These are phyloP conservation scores for Dichomitus squalens DNA, from an alignment of 1,284 basidiomycete species.

Conservation along the genomic window DNA sequence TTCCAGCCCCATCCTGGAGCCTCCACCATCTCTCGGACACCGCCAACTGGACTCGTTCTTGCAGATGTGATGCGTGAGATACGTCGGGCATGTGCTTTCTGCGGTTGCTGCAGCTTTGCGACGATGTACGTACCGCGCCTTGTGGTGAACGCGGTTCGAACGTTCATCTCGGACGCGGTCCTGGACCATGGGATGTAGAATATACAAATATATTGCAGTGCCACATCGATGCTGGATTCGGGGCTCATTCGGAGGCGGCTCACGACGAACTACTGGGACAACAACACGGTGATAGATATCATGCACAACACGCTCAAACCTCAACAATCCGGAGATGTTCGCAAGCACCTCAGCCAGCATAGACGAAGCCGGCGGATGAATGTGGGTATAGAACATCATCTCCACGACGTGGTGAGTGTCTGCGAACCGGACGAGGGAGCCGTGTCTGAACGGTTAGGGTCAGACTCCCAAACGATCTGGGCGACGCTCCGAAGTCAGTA, in stretches of 20 bases:
- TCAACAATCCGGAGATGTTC: no score
- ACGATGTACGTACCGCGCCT: neutral
- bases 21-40: neutral
- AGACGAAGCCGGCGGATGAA: no score
- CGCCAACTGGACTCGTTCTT: conserved; percentile 16
- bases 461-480: conserved; percentile 54
- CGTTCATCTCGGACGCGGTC: neutral
- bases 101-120: neutral
- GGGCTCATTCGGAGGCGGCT: conserved; percentile 1
- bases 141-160: no score
- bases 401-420: conserved; percentile 32
- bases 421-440: conserved; percentile 44
- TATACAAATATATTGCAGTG: neutral
- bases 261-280: no score
- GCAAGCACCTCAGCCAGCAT: no score
- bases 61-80: conserved; percentile 6
- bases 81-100: neutral
- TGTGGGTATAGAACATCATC: neutral
- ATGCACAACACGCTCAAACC: no score
- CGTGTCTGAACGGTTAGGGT: conserved; percentile 54
- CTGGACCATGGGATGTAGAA: neutral
- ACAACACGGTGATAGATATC: no score
- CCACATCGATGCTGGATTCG: conserved; percentile 1
- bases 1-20: neutral
- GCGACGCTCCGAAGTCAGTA: neutral